A percentile compares a stretch with the other conserved stretches of the same genome.
Evolutionary conservation across 2,329 filamentous ascomycete species (phyloP).

Genomic region (Stagonosporopsis rhizophila): DNA sequence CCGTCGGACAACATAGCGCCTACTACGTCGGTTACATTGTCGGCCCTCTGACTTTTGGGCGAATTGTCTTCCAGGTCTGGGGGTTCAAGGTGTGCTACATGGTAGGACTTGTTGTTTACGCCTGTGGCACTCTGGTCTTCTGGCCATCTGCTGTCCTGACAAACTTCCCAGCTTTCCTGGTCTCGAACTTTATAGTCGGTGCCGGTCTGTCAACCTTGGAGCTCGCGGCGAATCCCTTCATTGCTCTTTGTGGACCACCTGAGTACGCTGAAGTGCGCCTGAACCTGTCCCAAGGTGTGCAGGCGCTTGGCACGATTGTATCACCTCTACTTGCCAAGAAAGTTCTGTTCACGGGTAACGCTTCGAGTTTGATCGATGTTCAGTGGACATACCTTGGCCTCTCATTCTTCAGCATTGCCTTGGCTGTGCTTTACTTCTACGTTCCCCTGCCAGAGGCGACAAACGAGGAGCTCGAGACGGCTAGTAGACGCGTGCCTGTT

Average conservation of each 20-base stretch:
- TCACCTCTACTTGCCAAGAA: conserved; percentile 66
- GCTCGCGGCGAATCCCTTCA: conserved; percentile 68
- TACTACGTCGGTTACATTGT: conserved; percentile 77
- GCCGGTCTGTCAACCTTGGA: conserved; percentile 67
- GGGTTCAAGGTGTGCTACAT: conserved; percentile 70
- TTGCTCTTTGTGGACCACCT: conserved; percentile 66
- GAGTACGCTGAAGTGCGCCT: conserved; percentile 67
- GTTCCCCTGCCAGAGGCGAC: conserved; percentile 68
- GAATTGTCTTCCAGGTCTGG: conserved; percentile 62
- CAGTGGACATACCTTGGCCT: conserved; percentile 72
- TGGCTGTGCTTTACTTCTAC: conserved; percentile 68
- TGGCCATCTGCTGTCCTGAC: conserved; percentile 70
- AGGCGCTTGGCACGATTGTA: conserved; percentile 66
- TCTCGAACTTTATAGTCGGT: conserved; percentile 69
- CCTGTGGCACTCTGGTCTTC: conserved; percentile 67
- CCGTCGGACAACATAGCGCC: conserved; percentile 70
- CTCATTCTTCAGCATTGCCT: conserved; percentile 64
- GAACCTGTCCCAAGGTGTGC: conserved; percentile 67
- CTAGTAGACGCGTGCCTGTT: conserved; percentile 54
- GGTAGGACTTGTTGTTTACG: conserved; percentile 66
- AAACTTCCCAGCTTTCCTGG: conserved; percentile 65
- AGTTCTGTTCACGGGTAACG: conserved; percentile 62
- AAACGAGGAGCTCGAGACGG: conserved; percentile 64
- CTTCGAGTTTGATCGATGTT: conserved; percentile 63
- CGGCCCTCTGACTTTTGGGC: conserved; percentile 72